Conservation (phyloP, 2,329 filamentous ascomycete genomes). For the Colletotrichum siamense region DNA sequence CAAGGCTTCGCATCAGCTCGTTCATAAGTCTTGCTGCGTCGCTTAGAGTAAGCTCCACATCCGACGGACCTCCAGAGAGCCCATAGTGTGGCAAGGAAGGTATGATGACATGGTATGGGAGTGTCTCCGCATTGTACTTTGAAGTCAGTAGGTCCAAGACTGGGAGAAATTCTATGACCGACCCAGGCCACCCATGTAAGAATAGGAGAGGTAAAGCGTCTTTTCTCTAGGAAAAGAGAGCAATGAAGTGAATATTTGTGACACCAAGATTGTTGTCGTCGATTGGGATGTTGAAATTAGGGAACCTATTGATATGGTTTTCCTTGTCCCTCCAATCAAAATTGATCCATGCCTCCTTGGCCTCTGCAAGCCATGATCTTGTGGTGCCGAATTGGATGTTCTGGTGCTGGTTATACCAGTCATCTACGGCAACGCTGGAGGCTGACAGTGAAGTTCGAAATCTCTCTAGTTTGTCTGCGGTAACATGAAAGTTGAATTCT, state of each 20-base stretch:
- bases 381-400: neutral
- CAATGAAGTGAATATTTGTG: neutral
- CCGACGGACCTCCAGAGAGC: conserved; percentile 44
- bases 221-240: conserved; percentile 40
- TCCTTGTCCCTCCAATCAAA: neutral
- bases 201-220: conserved; percentile 56
- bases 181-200: conserved; percentile 60
- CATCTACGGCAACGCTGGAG: neutral
- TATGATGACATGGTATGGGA: conserved; percentile 64
- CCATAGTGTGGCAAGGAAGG: conserved; percentile 59
- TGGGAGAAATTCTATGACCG: conserved; percentile 60
- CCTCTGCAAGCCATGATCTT: neutral
- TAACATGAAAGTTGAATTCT: neutral
- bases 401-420: neutral
- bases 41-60: conserved; percentile 24
- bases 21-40: conserved; percentile 48
- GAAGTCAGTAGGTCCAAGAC: conserved; percentile 49
- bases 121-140: conserved; percentile 51
- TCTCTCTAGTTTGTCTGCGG: neutral
- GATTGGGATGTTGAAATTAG: neutral
- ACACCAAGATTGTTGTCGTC: neutral
- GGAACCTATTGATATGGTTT: neutral
- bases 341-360: neutral
- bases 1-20: conserved; percentile 55
- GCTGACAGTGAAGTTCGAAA: neutral